Evolutionary conservation across 2,329 filamentous ascomycete species (phyloP), one percentile per base, ranked within the genome.

Genomic region (Xylaria sp.): DNA sequence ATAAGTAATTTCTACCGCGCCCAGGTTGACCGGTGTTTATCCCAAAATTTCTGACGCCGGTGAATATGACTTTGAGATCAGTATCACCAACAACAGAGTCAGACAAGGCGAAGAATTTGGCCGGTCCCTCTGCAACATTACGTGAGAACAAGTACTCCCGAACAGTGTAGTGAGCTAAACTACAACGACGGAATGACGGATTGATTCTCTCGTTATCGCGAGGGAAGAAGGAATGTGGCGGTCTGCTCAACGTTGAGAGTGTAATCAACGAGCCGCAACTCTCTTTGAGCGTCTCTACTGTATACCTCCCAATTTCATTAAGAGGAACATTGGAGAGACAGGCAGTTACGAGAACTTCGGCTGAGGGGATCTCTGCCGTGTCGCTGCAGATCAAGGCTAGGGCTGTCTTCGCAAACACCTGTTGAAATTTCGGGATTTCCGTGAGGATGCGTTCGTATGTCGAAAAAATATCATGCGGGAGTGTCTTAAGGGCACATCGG

Each of bases 81-180:
- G 65, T 57, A 27, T 51, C 58, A 1, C 49, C 37, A 6, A 64
- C 33, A 13, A 47, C 33, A 1, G 59, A 11, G 4, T 67, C 35
- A 3, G 66, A 66, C 23, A 73, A 49, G 15, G 70, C 68, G 23
- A 69, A 73, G 38, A 67, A 64, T 2, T 62, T 60, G 3, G 70
- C 71, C 2, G 48, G 19, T 4, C 64, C 65, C 1, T 60, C 33
- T 2, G 56, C 58, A 21, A 65, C 68, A 1, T 56, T 11, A 2
- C 49, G 27, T n/a, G 52, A 61, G 43, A 68, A 71, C 5, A 73
- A 62, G 10, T 68, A 73, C 41, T 73, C 71, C 47, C 64, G 69
- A 15, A 73, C 71, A 13, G 70, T 73, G 19, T 71, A 73, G 47
- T 73, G 70, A 7, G 71, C 68, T 15, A 71, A 40, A 13, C 35